These are phyloP conservation scores for Eimeria maxima DNA, from an alignment of 169 alveolate genomes.

Conservation along the genomic window DNA sequence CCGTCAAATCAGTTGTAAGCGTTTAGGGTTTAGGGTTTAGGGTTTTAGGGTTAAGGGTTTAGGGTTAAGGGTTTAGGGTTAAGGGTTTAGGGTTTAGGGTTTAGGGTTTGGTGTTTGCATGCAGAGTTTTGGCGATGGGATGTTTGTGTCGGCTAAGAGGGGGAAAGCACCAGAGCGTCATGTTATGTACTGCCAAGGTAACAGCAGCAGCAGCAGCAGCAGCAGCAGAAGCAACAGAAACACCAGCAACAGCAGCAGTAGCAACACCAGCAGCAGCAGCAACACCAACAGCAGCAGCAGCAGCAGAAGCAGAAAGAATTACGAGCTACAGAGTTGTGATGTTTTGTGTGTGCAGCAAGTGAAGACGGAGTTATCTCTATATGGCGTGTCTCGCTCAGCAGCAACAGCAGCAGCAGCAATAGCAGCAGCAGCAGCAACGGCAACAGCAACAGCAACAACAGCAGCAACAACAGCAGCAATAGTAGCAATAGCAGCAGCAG, in stretches of 20 bases:
- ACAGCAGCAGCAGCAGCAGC: conserved; percentile 55
- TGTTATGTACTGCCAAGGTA: conserved; percentile 59
- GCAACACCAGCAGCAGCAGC: conserved; percentile 24
- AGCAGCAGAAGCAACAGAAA: conserved; percentile 6
- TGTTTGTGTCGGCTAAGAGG: not conserved
- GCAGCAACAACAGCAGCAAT: not conserved
- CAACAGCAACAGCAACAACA: not conserved
- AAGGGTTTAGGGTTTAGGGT: conserved; percentile 12
- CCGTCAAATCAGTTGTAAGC: conserved; percentile 23
- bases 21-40: conserved; percentile 32
- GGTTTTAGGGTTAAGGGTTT: not conserved
- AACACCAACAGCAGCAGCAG: not conserved
- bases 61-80: not conserved
- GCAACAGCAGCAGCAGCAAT: not conserved
- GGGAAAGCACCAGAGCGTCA: not conserved
- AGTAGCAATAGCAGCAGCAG: not conserved
- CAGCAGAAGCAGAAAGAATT: too few species aligned
- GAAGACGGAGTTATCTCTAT: conserved; percentile 69
- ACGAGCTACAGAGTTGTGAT: too few species aligned
- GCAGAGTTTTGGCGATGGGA: conserved; percentile 57
- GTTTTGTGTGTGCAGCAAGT: conserved; percentile 49
- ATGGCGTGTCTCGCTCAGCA: conserved; percentile 31
- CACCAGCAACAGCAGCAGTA: conserved; percentile 26
- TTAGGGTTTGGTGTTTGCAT: too few species aligned
- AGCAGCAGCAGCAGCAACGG: not conserved